These are phyloP conservation scores for Aureoboletus auriporus DNA, from an alignment of 768 basidiomycete species.

Conservation along the genomic window DNA sequence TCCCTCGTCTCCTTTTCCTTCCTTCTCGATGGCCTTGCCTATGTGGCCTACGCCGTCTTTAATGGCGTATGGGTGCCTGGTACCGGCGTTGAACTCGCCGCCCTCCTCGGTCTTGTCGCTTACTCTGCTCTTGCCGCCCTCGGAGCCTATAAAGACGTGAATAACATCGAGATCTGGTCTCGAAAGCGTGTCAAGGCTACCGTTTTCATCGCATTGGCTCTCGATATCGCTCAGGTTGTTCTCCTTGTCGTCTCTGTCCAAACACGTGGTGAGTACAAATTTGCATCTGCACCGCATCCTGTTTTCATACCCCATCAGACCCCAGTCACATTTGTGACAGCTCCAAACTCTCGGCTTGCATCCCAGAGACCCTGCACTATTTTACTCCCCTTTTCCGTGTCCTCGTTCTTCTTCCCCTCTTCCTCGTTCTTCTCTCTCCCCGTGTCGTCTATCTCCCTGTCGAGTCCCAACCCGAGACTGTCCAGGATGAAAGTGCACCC, in stretches of 20 bases:
- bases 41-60: slow-evolving; percentile 62
- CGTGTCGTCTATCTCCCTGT: slow-evolving; percentile 53
- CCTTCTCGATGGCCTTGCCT: slow-evolving; percentile 72
- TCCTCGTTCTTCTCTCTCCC: slow-evolving; percentile 60
- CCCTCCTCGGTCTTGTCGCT: slow-evolving; percentile 63
- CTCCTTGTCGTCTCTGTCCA: slow-evolving; percentile 42
- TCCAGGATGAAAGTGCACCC: slow-evolving; percentile 21
- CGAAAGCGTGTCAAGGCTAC: slow-evolving; percentile 53
- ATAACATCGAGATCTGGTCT: slow-evolving; percentile 66
- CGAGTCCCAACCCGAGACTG: slow-evolving; percentile 14
- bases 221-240: slow-evolving; percentile 60
- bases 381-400: slow-evolving; percentile 63
- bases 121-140: slow-evolving; percentile 71
- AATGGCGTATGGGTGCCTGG: slow-evolving; percentile 59
- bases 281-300: background rate
- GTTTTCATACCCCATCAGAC: slow-evolving; percentile 9
- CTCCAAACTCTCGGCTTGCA: slow-evolving; percentile 24
- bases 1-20: slow-evolving; percentile 69
- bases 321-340: slow-evolving; percentile 15
- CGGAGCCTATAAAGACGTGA: slow-evolving; percentile 76
- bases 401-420: slow-evolving; percentile 55
- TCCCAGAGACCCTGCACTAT: slow-evolving; percentile 43
- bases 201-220: slow-evolving; percentile 46
- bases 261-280: slow-evolving; percentile 32
- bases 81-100: slow-evolving; percentile 64